phyloP scores from a whole-genome alignment of 257 asterid genomes.

The Orobanche coerulescens region DNA sequence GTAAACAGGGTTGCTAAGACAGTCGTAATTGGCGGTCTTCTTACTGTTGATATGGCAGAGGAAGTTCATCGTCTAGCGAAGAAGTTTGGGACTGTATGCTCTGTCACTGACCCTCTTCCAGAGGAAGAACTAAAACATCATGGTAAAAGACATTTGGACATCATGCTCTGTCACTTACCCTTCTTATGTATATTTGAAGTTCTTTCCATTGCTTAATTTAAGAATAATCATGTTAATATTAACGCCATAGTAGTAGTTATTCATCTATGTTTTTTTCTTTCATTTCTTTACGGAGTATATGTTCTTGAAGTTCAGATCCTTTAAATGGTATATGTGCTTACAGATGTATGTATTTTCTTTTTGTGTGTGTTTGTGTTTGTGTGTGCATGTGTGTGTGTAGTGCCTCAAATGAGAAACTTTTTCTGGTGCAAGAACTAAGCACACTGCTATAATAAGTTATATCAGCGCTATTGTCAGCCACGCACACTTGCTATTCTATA shows the following conservation, averaged over 20 bases:
- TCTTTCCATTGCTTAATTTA: neutral
- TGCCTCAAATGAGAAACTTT: no score
- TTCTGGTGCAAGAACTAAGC: no score
- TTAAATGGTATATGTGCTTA: slow-evolving; percentile 15
- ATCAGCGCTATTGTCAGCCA: no score
- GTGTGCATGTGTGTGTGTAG: no score
- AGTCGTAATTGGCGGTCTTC: slow-evolving; percentile 78
- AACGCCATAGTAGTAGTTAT: neutral
- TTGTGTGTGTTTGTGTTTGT: no score
- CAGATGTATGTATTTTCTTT: slow-evolving; percentile 7
- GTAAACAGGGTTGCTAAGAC: slow-evolving; percentile 86
- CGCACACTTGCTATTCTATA: no score
- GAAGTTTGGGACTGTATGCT: slow-evolving; percentile 54
- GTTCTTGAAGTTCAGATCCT: slow-evolving; percentile 5
- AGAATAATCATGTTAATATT: neutral
- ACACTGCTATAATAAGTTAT: no score
- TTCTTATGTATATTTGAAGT: neutral
- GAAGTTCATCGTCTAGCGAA: slow-evolving; percentile 68
- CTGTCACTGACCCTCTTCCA: slow-evolving; percentile 80
- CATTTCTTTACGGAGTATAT: neutral
- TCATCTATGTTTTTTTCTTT: neutral
- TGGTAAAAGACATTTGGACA: slow-evolving; percentile 42
- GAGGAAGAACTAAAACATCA: slow-evolving; percentile 57
- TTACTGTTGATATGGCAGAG: slow-evolving; percentile 58
- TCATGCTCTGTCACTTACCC: neutral